Evolutionary conservation across 345 rosid genomes (phyloP).

Genomic region (Erysimum cheiranthoides): DNA sequence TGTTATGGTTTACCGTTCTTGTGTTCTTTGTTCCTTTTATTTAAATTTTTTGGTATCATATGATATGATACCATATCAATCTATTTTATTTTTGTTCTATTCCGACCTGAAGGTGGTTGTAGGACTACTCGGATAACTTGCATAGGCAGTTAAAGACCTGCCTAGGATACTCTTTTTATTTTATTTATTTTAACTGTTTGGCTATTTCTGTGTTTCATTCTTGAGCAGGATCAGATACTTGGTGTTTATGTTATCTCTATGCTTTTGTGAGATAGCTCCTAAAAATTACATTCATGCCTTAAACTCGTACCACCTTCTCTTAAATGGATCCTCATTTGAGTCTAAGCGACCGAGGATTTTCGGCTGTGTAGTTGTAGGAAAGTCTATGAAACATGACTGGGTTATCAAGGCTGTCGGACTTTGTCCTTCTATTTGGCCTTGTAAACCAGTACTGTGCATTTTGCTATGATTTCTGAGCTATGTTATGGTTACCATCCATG

Average conservation of each 20-base stretch:
- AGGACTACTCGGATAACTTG: constrained; percentile 25
- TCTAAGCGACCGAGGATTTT: constrained; percentile 7
- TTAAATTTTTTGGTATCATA: neutral
- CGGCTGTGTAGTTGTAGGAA: constrained; percentile 21
- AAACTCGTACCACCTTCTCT: constrained; percentile 19
- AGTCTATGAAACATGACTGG: constrained; percentile 30
- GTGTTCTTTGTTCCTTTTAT: constrained; percentile 14
- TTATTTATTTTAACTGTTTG: constrained; percentile 5
- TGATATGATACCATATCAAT: constrained; percentile 7
- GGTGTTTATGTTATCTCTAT: constrained; percentile 19
- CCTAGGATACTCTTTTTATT: constrained; percentile 16
- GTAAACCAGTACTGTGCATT: constrained; percentile 37
- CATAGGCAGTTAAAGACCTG: constrained; percentile 24
- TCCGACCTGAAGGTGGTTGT: constrained; percentile 24
- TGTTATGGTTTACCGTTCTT: constrained; percentile 11
- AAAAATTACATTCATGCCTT: constrained; percentile 3
- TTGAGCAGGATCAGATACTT: constrained; percentile 24
- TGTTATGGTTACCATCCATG: constrained; percentile 80
- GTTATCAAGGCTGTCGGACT: constrained; percentile 31
- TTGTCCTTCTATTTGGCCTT: constrained; percentile 38
- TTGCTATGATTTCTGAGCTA: constrained; percentile 73
- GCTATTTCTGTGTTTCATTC: constrained; percentile 18
- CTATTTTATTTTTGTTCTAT: constrained; percentile 10
- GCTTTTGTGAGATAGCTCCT: constrained; percentile 24
- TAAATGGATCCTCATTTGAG: constrained; percentile 27